Conservation (phyloP, 2,329 filamentous ascomycete species). For the Phaeosphaeriaceae sp. region DNA sequence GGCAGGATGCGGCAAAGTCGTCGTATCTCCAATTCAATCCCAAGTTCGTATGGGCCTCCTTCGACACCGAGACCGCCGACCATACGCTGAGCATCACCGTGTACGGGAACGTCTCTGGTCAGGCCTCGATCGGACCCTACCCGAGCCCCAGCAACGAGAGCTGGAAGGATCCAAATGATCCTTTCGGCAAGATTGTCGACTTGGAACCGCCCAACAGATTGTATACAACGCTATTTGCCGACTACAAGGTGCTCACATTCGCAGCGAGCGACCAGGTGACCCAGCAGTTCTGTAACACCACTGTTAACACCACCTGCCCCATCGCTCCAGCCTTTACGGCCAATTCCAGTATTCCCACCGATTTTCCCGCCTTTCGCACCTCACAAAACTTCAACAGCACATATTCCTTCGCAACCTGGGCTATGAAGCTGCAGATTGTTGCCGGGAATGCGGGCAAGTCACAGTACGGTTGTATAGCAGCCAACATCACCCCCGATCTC, state of each 20-base stretch:
- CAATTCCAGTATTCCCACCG: conserved; percentile 59
- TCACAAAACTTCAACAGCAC: conserved; percentile 77
- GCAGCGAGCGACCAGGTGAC: conserved; percentile 64
- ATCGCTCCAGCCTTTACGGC: conserved; percentile 74
- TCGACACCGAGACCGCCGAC: conserved; percentile 66
- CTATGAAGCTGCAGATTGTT: conserved; percentile 74
- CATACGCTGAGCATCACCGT: conserved; percentile 78
- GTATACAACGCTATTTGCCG: conserved; percentile 75
- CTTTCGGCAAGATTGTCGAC: conserved; percentile 79
- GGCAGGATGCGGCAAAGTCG: conserved; percentile 64
- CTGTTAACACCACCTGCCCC: conserved; percentile 67
- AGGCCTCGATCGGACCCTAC: conserved; percentile 62
- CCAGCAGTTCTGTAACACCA: conserved; percentile 69
- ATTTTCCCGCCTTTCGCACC: conserved; percentile 75
- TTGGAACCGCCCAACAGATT: conserved; percentile 64
- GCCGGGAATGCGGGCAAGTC: conserved; percentile 72
- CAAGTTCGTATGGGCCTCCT: conserved; percentile 74
- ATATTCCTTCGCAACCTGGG: conserved; percentile 86
- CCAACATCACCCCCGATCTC: conserved; percentile 84
- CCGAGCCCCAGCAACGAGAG: conserved; percentile 57
- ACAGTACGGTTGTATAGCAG: conserved; percentile 78
- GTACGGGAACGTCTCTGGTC: conserved; percentile 90
- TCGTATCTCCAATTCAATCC: conserved; percentile 81
- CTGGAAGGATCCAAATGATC: conserved; percentile 66
- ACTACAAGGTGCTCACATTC: conserved; percentile 79